phyloP scores from a whole-genome alignment of 1,139 yeast genomes.

The Arxiozyma heterogenica region DNA sequence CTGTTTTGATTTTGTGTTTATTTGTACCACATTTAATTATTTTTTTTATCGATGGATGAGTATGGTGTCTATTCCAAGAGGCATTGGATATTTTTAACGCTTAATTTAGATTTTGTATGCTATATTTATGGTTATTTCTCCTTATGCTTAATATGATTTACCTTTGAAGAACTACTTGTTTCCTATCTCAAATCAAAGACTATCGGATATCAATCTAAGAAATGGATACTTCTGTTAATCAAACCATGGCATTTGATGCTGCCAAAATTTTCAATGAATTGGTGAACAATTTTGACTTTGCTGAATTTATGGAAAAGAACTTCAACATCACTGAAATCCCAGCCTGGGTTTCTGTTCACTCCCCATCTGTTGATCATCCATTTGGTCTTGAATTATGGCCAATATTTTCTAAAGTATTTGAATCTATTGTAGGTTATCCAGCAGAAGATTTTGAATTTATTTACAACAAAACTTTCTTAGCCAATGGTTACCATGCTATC shows the following conservation, averaged over 20 bases:
- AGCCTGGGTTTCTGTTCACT: constrained; percentile 16
- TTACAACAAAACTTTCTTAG: constrained; percentile 57
- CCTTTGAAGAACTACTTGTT: too few relatives aligned
- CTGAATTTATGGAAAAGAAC: constrained; percentile 1
- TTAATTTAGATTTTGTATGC: too few relatives aligned
- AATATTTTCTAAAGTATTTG: constrained; percentile 55
- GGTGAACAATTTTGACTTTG: not conserved
- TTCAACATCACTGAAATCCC: constrained; percentile 6
- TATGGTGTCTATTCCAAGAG: too few relatives aligned
- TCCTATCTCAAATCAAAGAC: too few relatives aligned
- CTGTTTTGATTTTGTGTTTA: too few relatives aligned
- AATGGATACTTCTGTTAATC: not conserved
- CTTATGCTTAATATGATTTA: too few relatives aligned
- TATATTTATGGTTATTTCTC: too few relatives aligned
- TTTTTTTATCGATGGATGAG: too few relatives aligned
- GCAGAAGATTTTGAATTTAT: constrained; percentile 59
- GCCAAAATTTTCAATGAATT: not conserved
- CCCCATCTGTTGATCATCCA: constrained; percentile 71
- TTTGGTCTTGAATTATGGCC: constrained; percentile 92
- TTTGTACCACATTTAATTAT: too few relatives aligned
- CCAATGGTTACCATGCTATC: constrained; percentile 59
- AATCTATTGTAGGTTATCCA: constrained; percentile 51
- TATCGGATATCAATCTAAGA: not conserved
- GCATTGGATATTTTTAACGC: too few relatives aligned
- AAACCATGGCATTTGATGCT: constrained; percentile 1